A percentile compares a stretch with the other conserved stretches of the same genome.
Evolutionary conservation across 257 asterid species (phyloP).

Genomic region (Scutellaria baicalensis): DNA sequence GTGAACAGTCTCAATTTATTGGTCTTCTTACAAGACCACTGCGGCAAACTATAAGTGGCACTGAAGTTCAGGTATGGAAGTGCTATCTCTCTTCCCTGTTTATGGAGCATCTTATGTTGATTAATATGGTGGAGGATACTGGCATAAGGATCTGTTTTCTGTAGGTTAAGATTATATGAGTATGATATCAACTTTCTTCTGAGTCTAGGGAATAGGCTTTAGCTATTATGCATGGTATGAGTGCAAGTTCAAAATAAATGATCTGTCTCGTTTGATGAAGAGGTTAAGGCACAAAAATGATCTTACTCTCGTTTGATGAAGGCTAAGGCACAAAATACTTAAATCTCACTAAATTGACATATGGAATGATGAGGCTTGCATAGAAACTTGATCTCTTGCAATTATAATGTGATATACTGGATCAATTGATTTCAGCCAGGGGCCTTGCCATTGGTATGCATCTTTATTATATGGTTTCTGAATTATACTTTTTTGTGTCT

Average conservation of each 20-base stretch:
- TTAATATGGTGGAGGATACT: conserved; percentile 2
- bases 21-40: conserved; percentile 83
- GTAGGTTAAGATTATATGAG: neutral
- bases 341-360: neutral
- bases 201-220: neutral
- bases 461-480: neutral
- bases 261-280: neutral
- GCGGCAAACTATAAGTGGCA: conserved; percentile 76
- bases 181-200: neutral
- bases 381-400: neutral
- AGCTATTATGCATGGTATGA: neutral
- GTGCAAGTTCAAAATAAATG: neutral
- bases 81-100: conserved; percentile 5
- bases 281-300: neutral
- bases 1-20: conserved; percentile 59
- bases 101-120: neutral
- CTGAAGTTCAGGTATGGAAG: conserved; percentile 82
- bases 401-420: neutral
- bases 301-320: neutral
- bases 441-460: neutral
- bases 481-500: neutral
- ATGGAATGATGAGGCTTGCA: neutral
- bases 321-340: neutral
- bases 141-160: neutral
- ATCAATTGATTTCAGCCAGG: neutral